Evolutionary conservation across 1,284 basidiomycete genomes (phyloP).

Genomic region (Exobasidium rhododendri): DNA sequence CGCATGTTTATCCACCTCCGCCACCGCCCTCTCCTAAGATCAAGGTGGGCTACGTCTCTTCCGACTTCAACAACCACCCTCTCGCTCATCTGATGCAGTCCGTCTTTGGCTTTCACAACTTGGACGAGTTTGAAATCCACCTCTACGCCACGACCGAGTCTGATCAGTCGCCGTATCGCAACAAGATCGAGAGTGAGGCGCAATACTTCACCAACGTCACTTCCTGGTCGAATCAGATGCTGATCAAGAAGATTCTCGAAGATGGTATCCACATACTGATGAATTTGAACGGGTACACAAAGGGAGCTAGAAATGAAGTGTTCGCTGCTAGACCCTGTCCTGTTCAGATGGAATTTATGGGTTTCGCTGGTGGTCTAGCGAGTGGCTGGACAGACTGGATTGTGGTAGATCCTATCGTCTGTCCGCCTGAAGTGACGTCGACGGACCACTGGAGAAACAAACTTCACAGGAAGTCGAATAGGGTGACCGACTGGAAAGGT

Average conservation of each 20-base stretch:
- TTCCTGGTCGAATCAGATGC: conserved; percentile 57
- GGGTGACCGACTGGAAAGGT: conserved; percentile 56
- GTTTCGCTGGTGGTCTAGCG: conserved; percentile 61
- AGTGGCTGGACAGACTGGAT: conserved; percentile 67
- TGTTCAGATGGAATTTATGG: conserved; percentile 62
- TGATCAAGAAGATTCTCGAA: conserved; percentile 59
- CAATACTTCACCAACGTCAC: conserved; percentile 63
- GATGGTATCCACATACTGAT: conserved; percentile 64
- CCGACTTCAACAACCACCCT: conserved; percentile 66
- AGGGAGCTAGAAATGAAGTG: conserved; percentile 65
- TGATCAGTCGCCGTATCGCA: conserved; percentile 62
- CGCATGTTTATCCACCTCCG: conserved; percentile 61
- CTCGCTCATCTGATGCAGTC: conserved; percentile 66
- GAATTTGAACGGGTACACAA: conserved; percentile 66
- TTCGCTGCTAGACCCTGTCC: conserved; percentile 65
- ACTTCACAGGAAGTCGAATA: not conserved
- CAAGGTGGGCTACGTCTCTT: conserved; percentile 64
- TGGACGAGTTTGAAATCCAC: conserved; percentile 59
- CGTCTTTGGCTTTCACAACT: conserved; percentile 63
- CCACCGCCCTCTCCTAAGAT: conserved; percentile 59
- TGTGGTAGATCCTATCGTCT: conserved; percentile 62
- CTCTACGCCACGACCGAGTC: conserved; percentile 63
- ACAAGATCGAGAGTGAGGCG: conserved; percentile 60
- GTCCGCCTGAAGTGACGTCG: conserved; percentile 60
- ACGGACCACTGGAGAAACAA: conserved; percentile 57